These are phyloP conservation scores for Coemansia asiatica DNA, from an alignment of 192 early-diverging fungal species.

Conservation along the genomic window DNA sequence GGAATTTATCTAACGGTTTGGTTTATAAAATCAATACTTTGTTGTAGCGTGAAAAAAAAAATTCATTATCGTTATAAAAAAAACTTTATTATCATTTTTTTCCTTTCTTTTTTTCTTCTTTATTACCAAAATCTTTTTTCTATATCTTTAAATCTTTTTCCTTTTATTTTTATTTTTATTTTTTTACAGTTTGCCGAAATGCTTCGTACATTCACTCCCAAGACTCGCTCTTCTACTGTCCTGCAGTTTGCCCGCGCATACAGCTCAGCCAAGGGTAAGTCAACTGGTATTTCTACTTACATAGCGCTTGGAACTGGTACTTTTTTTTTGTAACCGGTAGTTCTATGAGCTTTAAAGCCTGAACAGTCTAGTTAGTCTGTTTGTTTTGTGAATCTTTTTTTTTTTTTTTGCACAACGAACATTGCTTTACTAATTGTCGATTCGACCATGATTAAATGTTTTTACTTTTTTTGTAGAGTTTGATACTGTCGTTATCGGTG, in stretches of 20 bases:
- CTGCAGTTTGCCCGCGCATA: constrained; percentile 49
- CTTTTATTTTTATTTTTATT: not conserved
- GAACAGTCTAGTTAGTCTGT: no score
- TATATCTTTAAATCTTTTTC: constrained; percentile 1
- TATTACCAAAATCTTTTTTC: not conserved
- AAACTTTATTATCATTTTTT: not conserved
- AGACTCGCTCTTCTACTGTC: constrained; percentile 27
- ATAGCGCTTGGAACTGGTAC: no score
- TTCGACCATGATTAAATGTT: no score
- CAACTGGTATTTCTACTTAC: not conserved
- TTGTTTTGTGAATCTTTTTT: constrained; percentile 1
- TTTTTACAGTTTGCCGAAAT: constrained; percentile 13
- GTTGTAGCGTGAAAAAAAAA: not conserved
- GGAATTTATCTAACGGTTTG: no score
- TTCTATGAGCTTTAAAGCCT: no score
- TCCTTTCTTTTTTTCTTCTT: constrained; percentile 8
- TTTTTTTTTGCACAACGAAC: not conserved
- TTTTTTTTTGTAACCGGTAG: no score
- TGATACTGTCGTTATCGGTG: constrained; percentile 87
- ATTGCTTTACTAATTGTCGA: not conserved
- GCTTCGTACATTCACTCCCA: constrained; percentile 44
- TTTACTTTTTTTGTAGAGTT: constrained; percentile 55
- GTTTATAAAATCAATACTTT: no score
- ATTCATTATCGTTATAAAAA: no score
- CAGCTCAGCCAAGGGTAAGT: constrained; percentile 52